Percentiles rank a stretch among this genome's conserved stretches.
These are phyloP conservation scores for Lecanicillium sp. DNA, from an alignment of 2,329 filamentous ascomycete genomes.

Conservation along the genomic window DNA sequence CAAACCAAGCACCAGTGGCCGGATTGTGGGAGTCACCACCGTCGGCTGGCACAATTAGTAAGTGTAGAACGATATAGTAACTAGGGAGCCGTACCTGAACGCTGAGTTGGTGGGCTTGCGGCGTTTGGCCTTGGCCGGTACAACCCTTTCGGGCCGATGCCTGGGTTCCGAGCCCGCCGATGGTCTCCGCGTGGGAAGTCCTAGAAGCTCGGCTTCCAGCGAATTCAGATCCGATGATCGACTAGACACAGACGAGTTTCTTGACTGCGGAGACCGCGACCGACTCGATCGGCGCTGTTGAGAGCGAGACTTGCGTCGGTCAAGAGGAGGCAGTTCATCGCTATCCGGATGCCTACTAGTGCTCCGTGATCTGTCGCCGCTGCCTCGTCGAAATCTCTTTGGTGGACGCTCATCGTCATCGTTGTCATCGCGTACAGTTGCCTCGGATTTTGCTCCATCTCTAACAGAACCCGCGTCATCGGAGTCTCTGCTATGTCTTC, in stretches of 20 bases:
- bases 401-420: background rate
- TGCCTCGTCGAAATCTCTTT: conserved; percentile 1
- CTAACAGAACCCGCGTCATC: background rate
- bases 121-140: background rate
- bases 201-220: conserved; percentile 13
- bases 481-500: background rate
- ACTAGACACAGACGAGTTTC: conserved; percentile 9
- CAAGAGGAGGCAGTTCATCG: conserved; percentile 3
- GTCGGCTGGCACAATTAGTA: background rate
- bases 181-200: conserved; percentile 4
- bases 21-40: background rate
- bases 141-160: conserved; percentile 1
- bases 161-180: conserved; percentile 7
- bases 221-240: conserved; percentile 13
- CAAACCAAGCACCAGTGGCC: background rate
- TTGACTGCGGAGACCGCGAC: conserved; percentile 2
- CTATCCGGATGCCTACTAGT: background rate
- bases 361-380: conserved; percentile 5
- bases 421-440: background rate
- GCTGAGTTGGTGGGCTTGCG: conserved; percentile 12
- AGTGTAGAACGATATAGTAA: too few species aligned
- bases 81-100: conserved; percentile 7
- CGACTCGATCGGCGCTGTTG: conserved; percentile 1
- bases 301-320: conserved; percentile 5
- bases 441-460: background rate